These are phyloP conservation scores for Aspergillus latus DNA, from an alignment of 2,329 filamentous ascomycete species.

Conservation along the genomic window DNA sequence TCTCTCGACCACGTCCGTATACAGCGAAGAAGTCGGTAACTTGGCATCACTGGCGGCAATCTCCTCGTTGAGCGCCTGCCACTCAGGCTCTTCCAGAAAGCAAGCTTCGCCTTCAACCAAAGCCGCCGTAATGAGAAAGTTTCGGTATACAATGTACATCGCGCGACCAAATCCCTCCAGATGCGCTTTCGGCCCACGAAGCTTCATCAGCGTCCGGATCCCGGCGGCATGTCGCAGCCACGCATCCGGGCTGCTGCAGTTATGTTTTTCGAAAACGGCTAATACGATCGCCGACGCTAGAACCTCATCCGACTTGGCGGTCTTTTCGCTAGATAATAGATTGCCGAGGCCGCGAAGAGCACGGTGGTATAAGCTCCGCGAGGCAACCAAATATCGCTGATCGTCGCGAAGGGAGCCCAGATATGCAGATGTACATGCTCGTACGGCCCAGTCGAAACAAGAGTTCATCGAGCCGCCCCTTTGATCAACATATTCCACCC, in stretches of 20 bases:
- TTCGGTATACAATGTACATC: constrained; percentile 38
- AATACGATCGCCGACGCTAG: constrained; percentile 38
- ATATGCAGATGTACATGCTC: constrained; percentile 22
- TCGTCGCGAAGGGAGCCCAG: constrained; percentile 23
- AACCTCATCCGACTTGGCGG: constrained; percentile 34
- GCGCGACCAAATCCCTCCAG: constrained; percentile 36
- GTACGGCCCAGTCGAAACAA: constrained; percentile 26
- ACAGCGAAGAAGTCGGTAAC: constrained; percentile 29
- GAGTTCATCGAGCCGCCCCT: constrained; percentile 18
- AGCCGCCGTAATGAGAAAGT: constrained; percentile 37
- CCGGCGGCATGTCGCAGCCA: constrained; percentile 42
- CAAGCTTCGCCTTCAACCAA: constrained; percentile 35
- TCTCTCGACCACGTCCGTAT: constrained; percentile 32
- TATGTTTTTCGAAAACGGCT: constrained; percentile 39
- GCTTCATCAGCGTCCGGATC: constrained; percentile 34
- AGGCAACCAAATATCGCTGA: constrained; percentile 25
- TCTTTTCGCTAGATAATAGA: constrained; percentile 25
- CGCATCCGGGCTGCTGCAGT: constrained; percentile 35
- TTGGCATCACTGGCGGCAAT: constrained; percentile 30
- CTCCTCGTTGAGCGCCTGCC: constrained; percentile 32
- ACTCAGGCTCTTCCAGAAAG: constrained; percentile 37
- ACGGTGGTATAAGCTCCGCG: constrained; percentile 29
- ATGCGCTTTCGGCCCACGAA: constrained; percentile 34
- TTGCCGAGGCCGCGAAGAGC: constrained; percentile 31
- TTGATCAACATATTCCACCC: constrained; percentile 29